Conservation (phyloP, 148 eudicot species). For the Suaeda aralocaspica region DNA sequence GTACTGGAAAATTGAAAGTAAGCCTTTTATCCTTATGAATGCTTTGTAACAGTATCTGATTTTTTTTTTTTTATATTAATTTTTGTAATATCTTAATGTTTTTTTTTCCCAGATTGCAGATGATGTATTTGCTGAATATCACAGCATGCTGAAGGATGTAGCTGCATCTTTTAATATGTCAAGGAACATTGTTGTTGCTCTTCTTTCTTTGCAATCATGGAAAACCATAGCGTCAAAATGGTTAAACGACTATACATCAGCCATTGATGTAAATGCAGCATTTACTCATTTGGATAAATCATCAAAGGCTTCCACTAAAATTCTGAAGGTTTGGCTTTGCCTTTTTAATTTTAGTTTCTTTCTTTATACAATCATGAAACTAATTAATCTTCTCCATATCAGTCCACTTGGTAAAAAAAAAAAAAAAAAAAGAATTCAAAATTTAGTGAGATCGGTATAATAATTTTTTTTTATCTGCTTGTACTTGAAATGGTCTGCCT, state of each 20-base stretch:
- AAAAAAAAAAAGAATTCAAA: not conserved
- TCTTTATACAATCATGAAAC: not conserved
- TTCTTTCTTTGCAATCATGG: conserved; percentile 83
- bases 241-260: conserved; percentile 45
- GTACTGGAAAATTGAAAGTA: conserved; percentile 44
- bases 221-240: conserved; percentile 81
- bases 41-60: too few relatives aligned
- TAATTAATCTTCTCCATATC: not conserved
- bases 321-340: conserved; percentile 54
- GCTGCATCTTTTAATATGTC: conserved; percentile 69
- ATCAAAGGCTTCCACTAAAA: conserved; percentile 62
- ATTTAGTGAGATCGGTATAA: not conserved
- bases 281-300: conserved; percentile 47
- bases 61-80: too few relatives aligned
- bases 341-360: not conserved
- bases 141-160: conserved; percentile 50
- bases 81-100: conserved; percentile 22
- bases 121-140: conserved; percentile 52
- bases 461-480: conserved; percentile 12
- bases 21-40: conserved; percentile 24
- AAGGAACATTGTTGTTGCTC: conserved; percentile 64
- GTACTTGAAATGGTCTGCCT: conserved; percentile 2
- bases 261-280: conserved; percentile 47
- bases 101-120: conserved; percentile 41
- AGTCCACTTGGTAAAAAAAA: not conserved